phyloP scores from a whole-genome alignment of 306 rosid species.

The Quercus dentata region DNA sequence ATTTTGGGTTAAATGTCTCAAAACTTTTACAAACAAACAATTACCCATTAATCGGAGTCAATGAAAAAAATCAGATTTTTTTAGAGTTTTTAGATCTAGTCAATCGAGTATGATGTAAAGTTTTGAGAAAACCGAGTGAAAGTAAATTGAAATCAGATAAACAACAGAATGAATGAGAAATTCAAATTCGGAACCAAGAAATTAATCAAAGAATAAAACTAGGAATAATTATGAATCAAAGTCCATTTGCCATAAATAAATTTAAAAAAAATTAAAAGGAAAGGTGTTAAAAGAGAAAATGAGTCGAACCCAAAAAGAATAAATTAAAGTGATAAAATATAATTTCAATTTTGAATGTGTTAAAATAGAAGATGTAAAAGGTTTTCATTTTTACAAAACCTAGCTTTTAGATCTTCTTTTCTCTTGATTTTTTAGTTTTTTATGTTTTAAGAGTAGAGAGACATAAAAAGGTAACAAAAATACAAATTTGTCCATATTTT shows the following conservation, averaged over 20 bases:
- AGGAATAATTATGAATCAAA: neutral
- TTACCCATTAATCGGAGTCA: neutral
- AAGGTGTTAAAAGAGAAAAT: neutral
- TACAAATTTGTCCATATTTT: too few species aligned
- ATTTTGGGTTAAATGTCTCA: neutral
- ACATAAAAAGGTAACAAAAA: too few species aligned
- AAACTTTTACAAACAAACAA: neutral
- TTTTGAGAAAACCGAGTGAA: neutral
- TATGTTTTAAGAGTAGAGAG: too few species aligned
- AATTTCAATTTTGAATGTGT: too few species aligned
- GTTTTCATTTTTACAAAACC: too few species aligned
- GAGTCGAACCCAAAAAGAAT: neutral
- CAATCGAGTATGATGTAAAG: neutral
- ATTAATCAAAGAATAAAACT: neutral
- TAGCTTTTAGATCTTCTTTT: too few species aligned
- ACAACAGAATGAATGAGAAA: neutral
- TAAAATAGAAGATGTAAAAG: too few species aligned
- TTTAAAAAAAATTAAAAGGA: too few species aligned
- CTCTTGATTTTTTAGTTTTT: too few species aligned
- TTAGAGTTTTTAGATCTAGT: conserved; percentile 13
- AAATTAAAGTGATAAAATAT: neutral
- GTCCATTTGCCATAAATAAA: neutral
- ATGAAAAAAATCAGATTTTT: neutral
- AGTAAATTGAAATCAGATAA: neutral
- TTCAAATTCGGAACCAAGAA: neutral